Percentiles rank a stretch among this genome's conserved stretches.
Conservation (phyloP, 2,329 filamentous ascomycete species). For the Colletotrichum limetticola region DNA sequence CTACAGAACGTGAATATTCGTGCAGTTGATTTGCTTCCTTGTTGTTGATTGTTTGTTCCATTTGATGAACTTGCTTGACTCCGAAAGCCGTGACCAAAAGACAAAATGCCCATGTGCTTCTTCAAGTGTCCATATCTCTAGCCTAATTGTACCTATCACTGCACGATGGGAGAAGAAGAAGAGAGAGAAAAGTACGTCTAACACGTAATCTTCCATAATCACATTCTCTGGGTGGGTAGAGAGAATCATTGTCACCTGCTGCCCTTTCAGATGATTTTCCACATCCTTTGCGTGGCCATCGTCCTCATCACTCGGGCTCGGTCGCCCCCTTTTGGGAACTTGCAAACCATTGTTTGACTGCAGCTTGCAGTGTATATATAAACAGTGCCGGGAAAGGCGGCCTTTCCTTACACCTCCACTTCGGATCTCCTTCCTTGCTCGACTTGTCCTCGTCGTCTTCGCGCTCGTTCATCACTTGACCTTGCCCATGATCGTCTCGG, state of each 20-base stretch:
- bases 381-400: neutral
- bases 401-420: no score
- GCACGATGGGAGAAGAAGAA: neutral
- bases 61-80: neutral
- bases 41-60: neutral
- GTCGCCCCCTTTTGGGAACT: neutral
- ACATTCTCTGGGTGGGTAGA: neutral
- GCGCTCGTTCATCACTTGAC: conserved; percentile 69
- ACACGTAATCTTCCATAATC: neutral
- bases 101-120: neutral
- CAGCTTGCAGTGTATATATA: neutral
- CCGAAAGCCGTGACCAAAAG: neutral
- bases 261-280: neutral
- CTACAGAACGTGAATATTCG: no score
- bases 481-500: conserved; percentile 95
- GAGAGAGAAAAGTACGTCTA: neutral
- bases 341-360: neutral
- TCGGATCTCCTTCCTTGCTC: no score
- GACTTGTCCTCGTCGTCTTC: no score
- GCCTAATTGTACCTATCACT: neutral
- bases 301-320: neutral
- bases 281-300: neutral
- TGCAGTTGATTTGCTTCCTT: neutral
- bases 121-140: neutral
- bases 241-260: neutral